These are phyloP conservation scores for Penicillium desertorum DNA, from an alignment of 495 filamentous ascomycete genomes.

Conservation along the genomic window DNA sequence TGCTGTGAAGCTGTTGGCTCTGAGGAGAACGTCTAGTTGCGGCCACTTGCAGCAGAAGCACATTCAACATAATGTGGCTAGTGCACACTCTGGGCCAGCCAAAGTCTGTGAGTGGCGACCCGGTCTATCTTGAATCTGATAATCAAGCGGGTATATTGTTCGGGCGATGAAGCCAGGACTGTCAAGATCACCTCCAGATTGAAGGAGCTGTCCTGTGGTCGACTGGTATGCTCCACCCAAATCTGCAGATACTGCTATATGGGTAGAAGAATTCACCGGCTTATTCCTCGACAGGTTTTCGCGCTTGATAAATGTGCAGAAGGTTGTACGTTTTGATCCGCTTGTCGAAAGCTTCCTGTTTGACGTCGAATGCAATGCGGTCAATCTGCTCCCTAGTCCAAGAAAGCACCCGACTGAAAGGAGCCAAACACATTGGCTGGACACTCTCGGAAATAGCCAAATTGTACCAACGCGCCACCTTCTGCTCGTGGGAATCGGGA, in stretches of 20 bases:
- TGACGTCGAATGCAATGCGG: conserved; percentile 60
- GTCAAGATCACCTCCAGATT: background rate
- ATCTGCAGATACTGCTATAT: too few species aligned
- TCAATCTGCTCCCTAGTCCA: conserved; percentile 68
- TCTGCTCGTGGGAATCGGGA: conserved; percentile 61
- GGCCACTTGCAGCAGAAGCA: background rate
- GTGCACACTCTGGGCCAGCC: conserved; percentile 5
- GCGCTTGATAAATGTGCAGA: conserved; percentile 56
- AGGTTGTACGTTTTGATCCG: conserved; percentile 72
- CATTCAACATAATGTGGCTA: background rate
- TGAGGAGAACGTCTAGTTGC: background rate
- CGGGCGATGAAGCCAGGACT: background rate
- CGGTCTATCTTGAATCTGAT: background rate
- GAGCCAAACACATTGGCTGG: conserved; percentile 70
- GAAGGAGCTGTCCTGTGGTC: background rate
- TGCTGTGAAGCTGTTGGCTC: background rate
- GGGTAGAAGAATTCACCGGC: background rate
- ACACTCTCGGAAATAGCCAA: conserved; percentile 70
- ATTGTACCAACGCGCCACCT: conserved; percentile 84
- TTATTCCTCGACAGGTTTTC: conserved; percentile 32
- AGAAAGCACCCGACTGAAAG: conserved; percentile 64
- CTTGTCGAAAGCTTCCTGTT: conserved; percentile 66
- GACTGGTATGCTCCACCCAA: background rate
- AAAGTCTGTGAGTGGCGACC: background rate
- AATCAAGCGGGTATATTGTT: background rate